Evolutionary conservation across 257 asterid species (phyloP).

Genomic region (Ilex asprella): DNA sequence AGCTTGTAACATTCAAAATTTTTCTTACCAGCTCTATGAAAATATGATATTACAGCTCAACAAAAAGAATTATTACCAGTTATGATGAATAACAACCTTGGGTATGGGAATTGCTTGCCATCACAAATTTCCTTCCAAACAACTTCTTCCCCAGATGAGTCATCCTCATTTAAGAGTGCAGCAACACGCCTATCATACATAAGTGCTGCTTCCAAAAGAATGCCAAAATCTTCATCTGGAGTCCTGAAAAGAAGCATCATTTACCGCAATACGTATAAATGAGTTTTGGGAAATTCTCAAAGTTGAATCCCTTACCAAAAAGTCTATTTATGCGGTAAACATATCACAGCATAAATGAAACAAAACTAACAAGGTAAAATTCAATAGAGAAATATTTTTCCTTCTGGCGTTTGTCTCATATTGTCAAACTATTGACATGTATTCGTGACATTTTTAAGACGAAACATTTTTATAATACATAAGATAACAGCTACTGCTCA

Average conservation of each 20-base stretch:
- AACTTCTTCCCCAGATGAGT: constrained; percentile 48
- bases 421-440: too few species aligned
- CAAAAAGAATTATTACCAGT: constrained; percentile 48
- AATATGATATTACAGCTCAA: not conserved
- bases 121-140: constrained; percentile 57
- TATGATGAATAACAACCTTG: constrained; percentile 81
- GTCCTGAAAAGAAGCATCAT: constrained; percentile 49
- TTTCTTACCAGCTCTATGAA: too few species aligned
- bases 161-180: constrained; percentile 69
- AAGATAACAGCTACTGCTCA: too few species aligned
- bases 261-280: constrained; percentile 7
- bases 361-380: not conserved
- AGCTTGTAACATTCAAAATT: constrained; percentile 1
- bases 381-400: not conserved
- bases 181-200: constrained; percentile 96
- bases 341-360: not conserved
- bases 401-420: not conserved
- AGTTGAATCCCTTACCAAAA: not conserved
- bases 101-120: constrained; percentile 58
- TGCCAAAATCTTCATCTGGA: constrained; percentile 89
- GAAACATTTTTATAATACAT: too few species aligned
- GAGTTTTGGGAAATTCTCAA: constrained; percentile 1
- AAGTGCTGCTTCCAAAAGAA: constrained; percentile 92
- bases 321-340: not conserved
- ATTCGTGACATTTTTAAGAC: too few species aligned